Conservation (phyloP, 73 alveolate genomes). For the Tetrahymena malaccensis region DNA sequence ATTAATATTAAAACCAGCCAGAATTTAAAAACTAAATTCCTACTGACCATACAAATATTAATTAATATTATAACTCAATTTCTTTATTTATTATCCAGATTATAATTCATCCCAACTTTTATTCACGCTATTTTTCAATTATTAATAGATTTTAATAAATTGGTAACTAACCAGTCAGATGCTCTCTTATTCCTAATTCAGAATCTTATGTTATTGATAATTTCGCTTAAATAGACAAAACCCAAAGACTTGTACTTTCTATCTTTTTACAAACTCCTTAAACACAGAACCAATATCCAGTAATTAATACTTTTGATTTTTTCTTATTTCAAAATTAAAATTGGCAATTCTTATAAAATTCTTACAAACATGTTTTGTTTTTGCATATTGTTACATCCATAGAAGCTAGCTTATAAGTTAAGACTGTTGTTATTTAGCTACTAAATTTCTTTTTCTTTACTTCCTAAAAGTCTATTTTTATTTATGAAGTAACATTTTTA, state of each 20-base stretch:
- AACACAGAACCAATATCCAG: neutral
- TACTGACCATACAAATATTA: neutral
- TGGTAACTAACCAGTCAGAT: neutral
- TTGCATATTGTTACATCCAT: too few relatives aligned
- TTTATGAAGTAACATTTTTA: too few relatives aligned
- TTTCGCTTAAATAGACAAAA: neutral
- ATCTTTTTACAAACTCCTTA: neutral
- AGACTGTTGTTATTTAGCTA: too few relatives aligned
- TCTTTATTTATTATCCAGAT: neutral
- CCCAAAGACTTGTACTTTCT: neutral
- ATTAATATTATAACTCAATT: too few relatives aligned
- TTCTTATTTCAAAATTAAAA: too few relatives aligned
- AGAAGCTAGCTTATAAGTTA: too few relatives aligned
- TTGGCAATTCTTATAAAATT: too few relatives aligned
- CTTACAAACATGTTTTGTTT: too few relatives aligned
- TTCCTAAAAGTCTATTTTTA: too few relatives aligned
- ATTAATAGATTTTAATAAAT: neutral
- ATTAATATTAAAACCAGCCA: neutral
- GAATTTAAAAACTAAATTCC: neutral
- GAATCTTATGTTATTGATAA: neutral
- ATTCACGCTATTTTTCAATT: neutral
- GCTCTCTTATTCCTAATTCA: neutral
- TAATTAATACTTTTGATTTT: neutral
- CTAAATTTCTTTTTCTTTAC: too few relatives aligned
- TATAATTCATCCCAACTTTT: neutral